Evolutionary conservation across 176 grass and related monocot species (phyloP).

Genomic region (Elymus sibiricus): DNA sequence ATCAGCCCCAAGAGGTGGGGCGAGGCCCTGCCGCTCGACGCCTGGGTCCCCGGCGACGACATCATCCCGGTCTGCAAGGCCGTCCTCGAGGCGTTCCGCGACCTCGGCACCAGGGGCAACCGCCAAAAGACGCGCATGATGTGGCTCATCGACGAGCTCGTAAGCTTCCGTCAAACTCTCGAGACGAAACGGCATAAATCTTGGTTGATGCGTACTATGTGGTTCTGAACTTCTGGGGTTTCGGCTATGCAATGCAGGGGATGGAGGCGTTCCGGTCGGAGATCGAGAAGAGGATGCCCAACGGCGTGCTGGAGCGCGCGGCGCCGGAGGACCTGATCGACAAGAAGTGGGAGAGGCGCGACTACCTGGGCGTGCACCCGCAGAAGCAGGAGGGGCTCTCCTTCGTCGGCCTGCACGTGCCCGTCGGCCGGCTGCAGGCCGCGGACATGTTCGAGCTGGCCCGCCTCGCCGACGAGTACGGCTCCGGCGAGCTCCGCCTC

Average conservation of each 20-base stretch:
- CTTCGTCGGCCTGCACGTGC: conserved; percentile 72
- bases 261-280: conserved; percentile 81
- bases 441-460: conserved; percentile 86
- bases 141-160: conserved; percentile 98
- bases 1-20: conserved; percentile 89
- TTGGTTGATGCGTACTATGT: not conserved
- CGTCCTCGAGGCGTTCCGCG: conserved; percentile 76
- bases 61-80: conserved; percentile 64
- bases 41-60: conserved; percentile 69
- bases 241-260: conserved; percentile 27
- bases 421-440: conserved; percentile 70
- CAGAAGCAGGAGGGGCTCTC: conserved; percentile 76
- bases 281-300: conserved; percentile 78
- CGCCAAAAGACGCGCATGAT: conserved; percentile 95
- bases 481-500: conserved; percentile 73
- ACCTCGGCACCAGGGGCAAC: conserved; percentile 75
- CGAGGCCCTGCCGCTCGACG: conserved; percentile 83
- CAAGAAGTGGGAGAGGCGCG: conserved; percentile 63
- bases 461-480: conserved; percentile 75
- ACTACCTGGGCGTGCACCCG: conserved; percentile 75
- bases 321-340: conserved; percentile 57
- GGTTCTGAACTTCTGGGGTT: not conserved
- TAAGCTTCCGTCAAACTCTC: conserved; percentile 14
- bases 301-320: conserved; percentile 46
- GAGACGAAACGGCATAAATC: not conserved